A percentile compares a stretch with the other conserved stretches of the same genome.
These are phyloP conservation scores for Priceomyces haplophilus DNA, from an alignment of 805 yeast species.

Conservation along the genomic window DNA sequence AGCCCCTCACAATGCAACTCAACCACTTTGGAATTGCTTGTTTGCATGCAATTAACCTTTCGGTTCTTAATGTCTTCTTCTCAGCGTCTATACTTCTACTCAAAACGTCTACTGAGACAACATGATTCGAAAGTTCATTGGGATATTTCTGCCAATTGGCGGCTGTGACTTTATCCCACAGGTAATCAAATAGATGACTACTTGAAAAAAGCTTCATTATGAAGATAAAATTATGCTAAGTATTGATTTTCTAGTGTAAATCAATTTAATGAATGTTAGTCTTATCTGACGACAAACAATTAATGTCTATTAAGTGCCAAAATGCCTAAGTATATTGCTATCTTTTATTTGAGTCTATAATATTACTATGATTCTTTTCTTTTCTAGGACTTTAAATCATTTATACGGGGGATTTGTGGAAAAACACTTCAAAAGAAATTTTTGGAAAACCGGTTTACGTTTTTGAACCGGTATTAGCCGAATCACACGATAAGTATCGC, in stretches of 20 bases:
- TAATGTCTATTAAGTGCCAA: no score
- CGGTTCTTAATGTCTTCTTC: conserved; percentile 58
- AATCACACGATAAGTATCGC: background rate
- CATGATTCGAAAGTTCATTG: conserved; percentile 90
- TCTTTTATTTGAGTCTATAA: no score
- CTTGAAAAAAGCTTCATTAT: conserved; percentile 77
- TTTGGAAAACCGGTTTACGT: no score
- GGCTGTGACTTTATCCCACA: conserved; percentile 93
- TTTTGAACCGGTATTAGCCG: background rate
- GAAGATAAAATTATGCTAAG: background rate
- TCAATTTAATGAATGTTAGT: background rate
- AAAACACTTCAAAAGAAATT: conserved; percentile 1
- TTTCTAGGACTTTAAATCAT: background rate
- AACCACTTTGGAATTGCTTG: conserved; percentile 88
- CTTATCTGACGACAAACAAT: no score
- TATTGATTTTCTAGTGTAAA: no score
- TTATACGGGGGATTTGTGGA: background rate
- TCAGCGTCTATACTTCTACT: conserved; percentile 61
- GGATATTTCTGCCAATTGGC: conserved; percentile 98
- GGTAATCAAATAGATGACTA: conserved; percentile 67
- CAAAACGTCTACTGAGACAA: conserved; percentile 86
- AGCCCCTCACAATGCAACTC: conserved; percentile 65
- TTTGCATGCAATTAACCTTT: conserved; percentile 82
- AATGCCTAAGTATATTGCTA: no score
- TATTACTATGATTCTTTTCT: background rate